phyloP scores from a whole-genome alignment of 345 rosid species.

The Viola odorata region DNA sequence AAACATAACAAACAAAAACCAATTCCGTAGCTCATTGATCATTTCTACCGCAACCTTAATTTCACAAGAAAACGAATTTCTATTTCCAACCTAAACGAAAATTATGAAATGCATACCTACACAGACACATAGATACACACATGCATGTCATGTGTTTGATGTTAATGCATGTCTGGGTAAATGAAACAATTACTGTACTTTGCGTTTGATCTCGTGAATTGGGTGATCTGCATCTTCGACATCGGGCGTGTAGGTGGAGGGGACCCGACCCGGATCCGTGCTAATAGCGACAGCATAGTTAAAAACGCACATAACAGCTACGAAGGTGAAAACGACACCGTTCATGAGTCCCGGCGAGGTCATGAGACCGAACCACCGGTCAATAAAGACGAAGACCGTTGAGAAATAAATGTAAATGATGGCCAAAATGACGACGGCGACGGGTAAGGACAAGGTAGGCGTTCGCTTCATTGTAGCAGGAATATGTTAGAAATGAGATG shows the following conservation, averaged over 20 bases:
- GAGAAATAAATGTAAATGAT: slow-evolving; percentile 60
- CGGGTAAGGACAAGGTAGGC: slow-evolving; percentile 56
- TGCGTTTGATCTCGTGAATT: slow-evolving; percentile 89
- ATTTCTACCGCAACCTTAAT: too few species aligned
- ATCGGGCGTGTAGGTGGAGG: slow-evolving; percentile 61
- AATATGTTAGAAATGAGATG: not conserved
- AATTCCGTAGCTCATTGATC: too few species aligned
- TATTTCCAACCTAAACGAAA: too few species aligned
- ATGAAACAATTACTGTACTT: slow-evolving; percentile 34
- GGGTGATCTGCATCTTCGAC: slow-evolving; percentile 60
- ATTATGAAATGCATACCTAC: too few species aligned
- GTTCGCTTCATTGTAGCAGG: slow-evolving; percentile 46
- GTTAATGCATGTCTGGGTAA: too few species aligned
- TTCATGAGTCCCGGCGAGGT: slow-evolving; percentile 78
- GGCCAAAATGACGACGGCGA: slow-evolving; percentile 53
- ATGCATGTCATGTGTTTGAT: too few species aligned
- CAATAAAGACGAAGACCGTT: slow-evolving; percentile 74
- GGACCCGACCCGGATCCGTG: slow-evolving; percentile 90
- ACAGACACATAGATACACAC: too few species aligned
- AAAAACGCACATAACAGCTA: slow-evolving; percentile 56
- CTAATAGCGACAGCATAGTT: slow-evolving; percentile 54
- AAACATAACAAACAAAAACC: too few species aligned
- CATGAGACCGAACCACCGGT: slow-evolving; percentile 80
- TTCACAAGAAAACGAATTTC: too few species aligned
- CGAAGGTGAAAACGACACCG: slow-evolving; percentile 59